phyloP scores from a whole-genome alignment of 441 rosid genomes.

The Adansonia grandidieri region DNA sequence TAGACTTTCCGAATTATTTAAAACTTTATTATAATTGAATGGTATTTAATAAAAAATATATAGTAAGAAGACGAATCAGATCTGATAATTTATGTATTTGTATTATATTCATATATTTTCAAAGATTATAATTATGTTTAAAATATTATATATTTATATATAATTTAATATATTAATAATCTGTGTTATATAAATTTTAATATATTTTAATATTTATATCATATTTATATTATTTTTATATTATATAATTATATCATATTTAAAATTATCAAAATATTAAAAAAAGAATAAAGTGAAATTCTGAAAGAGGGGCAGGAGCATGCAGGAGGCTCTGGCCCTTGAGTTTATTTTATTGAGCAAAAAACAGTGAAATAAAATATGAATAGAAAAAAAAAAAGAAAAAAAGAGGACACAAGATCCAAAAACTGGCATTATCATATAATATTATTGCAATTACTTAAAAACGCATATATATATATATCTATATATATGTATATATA shows the following conservation, averaged over 20 bases:
- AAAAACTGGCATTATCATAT: conserved; percentile 28
- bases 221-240: neutral
- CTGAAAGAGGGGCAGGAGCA: neutral
- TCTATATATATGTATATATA: conserved; percentile 1
- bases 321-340: neutral
- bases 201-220: too few relatives aligned
- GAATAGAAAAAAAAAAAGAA: neutral
- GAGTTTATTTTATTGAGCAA: conserved; percentile 10
- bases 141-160: too few relatives aligned
- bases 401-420: conserved; percentile 33
- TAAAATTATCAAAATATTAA: too few relatives aligned
- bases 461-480: too few relatives aligned
- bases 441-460: neutral
- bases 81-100: too few relatives aligned
- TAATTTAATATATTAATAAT: too few relatives aligned
- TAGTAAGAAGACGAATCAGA: neutral
- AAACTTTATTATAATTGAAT: neutral
- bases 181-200: too few relatives aligned
- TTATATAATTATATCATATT: neutral
- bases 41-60: neutral
- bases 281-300: conserved; percentile 14
- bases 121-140: too few relatives aligned
- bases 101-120: too few relatives aligned
- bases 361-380: neutral
- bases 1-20: conserved; percentile 18